Conservation (phyloP, 2,329 filamentous ascomycete genomes). For the Colletotrichum graminicola region DNA sequence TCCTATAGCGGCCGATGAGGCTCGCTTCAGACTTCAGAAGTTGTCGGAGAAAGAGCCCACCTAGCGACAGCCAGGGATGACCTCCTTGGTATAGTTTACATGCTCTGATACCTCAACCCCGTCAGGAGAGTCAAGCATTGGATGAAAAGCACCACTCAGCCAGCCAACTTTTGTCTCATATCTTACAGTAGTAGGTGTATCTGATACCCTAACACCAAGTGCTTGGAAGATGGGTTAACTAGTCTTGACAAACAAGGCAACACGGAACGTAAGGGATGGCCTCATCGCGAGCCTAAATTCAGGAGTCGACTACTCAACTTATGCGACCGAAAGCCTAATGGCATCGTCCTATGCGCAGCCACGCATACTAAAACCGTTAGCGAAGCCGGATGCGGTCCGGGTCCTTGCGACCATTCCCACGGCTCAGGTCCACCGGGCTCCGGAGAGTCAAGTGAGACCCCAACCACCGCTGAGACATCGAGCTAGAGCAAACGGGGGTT, state of each 20-base stretch:
- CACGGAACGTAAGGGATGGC: slow-evolving; percentile 16
- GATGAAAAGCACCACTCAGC: background rate
- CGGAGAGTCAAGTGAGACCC: slow-evolving; percentile 2
- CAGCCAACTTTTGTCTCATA: background rate
- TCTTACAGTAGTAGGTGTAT: background rate
- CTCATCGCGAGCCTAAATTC: background rate
- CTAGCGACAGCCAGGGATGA: background rate
- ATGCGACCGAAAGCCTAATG: background rate
- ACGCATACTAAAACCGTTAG: slow-evolving; percentile 14
- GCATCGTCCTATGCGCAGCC: background rate
- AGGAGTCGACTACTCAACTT: background rate
- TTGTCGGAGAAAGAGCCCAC: background rate
- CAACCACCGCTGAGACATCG: slow-evolving; percentile 2
- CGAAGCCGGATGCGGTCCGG: slow-evolving; percentile 4
- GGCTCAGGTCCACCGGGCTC: background rate
- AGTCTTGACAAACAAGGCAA: background rate
- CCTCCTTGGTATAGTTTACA: background rate
- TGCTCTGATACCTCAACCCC: background rate
- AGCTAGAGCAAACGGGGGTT: background rate
- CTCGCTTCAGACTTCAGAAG: background rate
- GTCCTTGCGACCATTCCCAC: background rate
- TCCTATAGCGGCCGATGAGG: background rate
- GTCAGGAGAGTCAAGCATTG: no score
- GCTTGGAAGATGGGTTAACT: background rate
- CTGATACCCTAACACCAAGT: background rate